Evolutionary conservation across 2,329 filamentous ascomycete species (phyloP), one percentile per base, ranked within the genome.

Genomic region (Penicillium vulpinum): DNA sequence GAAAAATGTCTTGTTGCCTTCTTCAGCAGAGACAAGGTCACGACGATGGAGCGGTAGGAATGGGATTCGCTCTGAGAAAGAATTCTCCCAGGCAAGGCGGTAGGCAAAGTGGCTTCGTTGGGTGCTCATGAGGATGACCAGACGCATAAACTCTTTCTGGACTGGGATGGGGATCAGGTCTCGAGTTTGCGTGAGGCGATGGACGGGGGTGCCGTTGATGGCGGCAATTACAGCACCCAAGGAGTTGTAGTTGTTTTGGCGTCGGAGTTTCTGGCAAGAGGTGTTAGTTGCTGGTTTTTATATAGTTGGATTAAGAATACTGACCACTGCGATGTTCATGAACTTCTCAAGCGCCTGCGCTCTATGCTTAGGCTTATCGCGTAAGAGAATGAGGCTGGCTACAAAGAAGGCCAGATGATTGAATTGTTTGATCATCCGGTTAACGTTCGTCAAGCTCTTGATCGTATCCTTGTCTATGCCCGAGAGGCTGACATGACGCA

Each of bases 61-160:
- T 0, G 94, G 94, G 44, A 99, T 97, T 29, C 92, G 85, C 63
- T 95, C 91, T 11, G 90, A 80, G 2, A 91, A 89, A 18, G 91
- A 95, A 71, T 97, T 99, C 66, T 97, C 92, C 92, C 94, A 97
- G 0, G 94, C 94, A 29, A 97, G 79, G n/a, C 94, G 89, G 75
- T 99, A 99, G 9, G 93, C 91, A 63, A 92, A 95, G 72, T 97
- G 90, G 62, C 90, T 93, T 76, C 94, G 94, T 65, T 93, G 89
- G 5, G 91, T 91, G 33, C 91, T 87, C 94, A 99, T 97, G 57
- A 99, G 81, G 60, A 97, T 89, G 47, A 92, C 90, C 28, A 97
- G 81, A 60, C 92, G 86, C 71, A 93, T 88, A 71, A 96, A 97
- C 60, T 92, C 87, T 73, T 92, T 96, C 65, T 89, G 88, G 0